phyloP scores from a whole-genome alignment of 495 filamentous ascomycete species.

The Talaromyces nanjingensis region DNA sequence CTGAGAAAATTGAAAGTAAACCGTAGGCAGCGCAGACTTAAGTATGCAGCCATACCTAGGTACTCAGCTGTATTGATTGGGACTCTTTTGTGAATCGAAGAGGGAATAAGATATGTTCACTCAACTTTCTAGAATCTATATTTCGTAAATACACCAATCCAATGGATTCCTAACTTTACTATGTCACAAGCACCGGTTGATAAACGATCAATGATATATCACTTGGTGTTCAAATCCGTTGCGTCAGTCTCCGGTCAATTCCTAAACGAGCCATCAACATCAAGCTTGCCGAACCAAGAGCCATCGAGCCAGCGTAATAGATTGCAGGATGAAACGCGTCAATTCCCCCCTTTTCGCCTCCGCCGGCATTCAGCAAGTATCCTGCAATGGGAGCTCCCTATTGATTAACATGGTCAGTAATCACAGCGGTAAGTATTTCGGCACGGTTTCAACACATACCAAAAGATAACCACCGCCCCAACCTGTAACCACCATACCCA shows the following conservation, averaged over 20 bases:
- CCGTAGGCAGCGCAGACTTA: too few species aligned
- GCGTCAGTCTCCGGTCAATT: slow-evolving; percentile 1
- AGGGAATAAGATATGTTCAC: background rate
- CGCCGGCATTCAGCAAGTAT: slow-evolving; percentile 46
- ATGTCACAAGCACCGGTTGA: background rate
- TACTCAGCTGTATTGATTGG: background rate
- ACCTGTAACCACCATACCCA: slow-evolving; percentile 56
- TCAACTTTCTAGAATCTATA: background rate
- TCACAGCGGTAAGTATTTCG: background rate
- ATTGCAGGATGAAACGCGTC: slow-evolving; percentile 51
- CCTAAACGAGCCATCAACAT: slow-evolving; percentile 8
- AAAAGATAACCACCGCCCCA: slow-evolving; percentile 55
- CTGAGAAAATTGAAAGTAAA: background rate
- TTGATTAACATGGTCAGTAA: slow-evolving; percentile 10
- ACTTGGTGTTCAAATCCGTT: background rate
- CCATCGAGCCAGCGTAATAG: slow-evolving; percentile 46
- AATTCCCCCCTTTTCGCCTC: slow-evolving; percentile 36
- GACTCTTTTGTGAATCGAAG: background rate
- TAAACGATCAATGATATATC: background rate
- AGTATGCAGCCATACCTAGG: background rate
- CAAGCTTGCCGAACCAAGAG: slow-evolving; percentile 12
- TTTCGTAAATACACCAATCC: background rate
- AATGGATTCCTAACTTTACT: background rate
- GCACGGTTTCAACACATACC: slow-evolving; percentile 21
- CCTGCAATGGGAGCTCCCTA: slow-evolving; percentile 54